These are phyloP conservation scores for Colletotrichum liriopes DNA, from an alignment of 2,329 filamentous ascomycete genomes.

Conservation along the genomic window DNA sequence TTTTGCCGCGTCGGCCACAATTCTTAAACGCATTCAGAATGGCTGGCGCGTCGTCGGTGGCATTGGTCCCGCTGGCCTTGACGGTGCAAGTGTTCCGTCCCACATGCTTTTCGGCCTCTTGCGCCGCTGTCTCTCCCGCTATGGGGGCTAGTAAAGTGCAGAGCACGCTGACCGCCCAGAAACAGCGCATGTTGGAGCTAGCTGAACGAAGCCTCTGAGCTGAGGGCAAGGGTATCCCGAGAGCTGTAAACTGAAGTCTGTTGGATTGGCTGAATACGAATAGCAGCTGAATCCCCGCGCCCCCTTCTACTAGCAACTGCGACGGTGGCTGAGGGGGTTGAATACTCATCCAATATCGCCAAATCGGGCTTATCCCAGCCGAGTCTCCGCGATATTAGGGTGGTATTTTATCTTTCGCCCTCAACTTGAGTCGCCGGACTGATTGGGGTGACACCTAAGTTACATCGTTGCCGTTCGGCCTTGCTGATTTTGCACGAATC, in stretches of 20 bases:
- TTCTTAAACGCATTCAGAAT: conserved; percentile 52
- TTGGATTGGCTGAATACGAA: background rate
- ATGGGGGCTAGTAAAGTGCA: background rate
- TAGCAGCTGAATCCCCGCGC: background rate
- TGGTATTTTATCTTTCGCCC: background rate
- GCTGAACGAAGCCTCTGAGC: background rate
- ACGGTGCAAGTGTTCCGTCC: conserved; percentile 48
- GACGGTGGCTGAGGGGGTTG: background rate
- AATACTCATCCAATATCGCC: conserved; percentile 25
- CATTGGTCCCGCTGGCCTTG: conserved; percentile 44
- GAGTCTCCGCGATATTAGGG: background rate
- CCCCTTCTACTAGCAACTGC: background rate
- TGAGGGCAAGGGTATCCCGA: background rate
- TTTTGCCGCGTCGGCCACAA: conserved; percentile 48
- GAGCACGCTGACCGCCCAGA: background rate
- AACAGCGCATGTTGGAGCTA: background rate
- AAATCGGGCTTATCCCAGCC: conserved; percentile 29
- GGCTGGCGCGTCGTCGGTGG: conserved; percentile 50
- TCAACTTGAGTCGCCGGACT: background rate
- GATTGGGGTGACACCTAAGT: background rate
- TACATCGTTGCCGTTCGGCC: background rate
- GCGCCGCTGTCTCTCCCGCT: background rate
- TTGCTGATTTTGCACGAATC: conserved; percentile 35
- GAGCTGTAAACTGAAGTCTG: background rate
- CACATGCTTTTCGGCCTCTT: background rate